These are phyloP conservation scores for Claviceps sp. DNA, from an alignment of 2,329 filamentous ascomycete genomes.

Conservation along the genomic window DNA sequence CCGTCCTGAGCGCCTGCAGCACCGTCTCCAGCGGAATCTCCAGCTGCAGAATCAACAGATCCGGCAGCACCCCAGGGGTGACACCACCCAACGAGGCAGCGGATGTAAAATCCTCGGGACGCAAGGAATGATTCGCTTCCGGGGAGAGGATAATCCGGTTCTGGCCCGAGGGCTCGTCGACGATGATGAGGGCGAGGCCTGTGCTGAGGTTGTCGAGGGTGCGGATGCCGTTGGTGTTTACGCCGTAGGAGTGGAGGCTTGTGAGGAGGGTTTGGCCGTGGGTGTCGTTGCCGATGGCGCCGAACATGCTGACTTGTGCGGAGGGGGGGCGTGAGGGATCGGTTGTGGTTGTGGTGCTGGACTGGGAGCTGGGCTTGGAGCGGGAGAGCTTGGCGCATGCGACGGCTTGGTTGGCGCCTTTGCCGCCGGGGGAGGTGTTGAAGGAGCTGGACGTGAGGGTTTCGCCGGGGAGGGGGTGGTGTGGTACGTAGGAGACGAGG, in stretches of 20 bases:
- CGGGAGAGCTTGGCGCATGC: constrained; percentile 73
- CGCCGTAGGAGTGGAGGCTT: constrained; percentile 46
- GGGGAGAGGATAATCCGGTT: constrained; percentile 65
- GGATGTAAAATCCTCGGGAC: constrained; percentile 19
- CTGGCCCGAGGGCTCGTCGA: constrained; percentile 58
- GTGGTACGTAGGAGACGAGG: constrained; percentile 75
- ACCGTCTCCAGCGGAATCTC: constrained; percentile 59
- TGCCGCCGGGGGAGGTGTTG: constrained; percentile 72
- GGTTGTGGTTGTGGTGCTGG: neutral
- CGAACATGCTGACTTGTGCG: constrained; percentile 37
- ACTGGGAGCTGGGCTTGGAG: constrained; percentile 5
- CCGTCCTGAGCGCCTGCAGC: constrained; percentile 42
- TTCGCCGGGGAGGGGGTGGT: constrained; percentile 73
- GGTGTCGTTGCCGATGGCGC: constrained; percentile 56
- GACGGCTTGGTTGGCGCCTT: constrained; percentile 92
- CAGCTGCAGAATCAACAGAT: constrained; percentile 63
- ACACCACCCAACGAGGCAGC: too few species aligned
- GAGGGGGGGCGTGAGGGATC: neutral
- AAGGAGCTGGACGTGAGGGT: constrained; percentile 73
- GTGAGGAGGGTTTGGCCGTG: constrained; percentile 48
- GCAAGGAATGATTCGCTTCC: constrained; percentile 50
- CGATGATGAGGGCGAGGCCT: constrained; percentile 62
- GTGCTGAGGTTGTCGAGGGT: constrained; percentile 24
- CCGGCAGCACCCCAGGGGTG: constrained; percentile 22
- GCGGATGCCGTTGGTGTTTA: constrained; percentile 43